Evolutionary conservation across 2,329 filamentous ascomycete genomes (phyloP).

Genomic region (Leptographium lundbergii): DNA sequence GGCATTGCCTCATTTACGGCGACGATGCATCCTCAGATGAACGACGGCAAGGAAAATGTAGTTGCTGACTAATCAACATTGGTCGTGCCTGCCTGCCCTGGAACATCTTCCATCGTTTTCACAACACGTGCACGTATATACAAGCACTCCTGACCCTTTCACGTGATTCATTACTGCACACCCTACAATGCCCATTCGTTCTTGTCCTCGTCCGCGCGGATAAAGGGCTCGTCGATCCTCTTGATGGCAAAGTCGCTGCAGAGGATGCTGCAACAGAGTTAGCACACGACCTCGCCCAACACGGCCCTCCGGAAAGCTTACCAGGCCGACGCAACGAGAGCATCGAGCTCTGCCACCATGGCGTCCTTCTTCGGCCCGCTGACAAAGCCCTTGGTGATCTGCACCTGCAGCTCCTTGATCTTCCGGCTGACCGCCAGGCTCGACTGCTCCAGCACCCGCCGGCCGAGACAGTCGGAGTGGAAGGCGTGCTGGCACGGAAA

Average conservation of each 20-base stretch:
- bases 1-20: too few species aligned
- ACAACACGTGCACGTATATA: too few species aligned
- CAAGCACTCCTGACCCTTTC: too few species aligned
- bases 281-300: not conserved
- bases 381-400: slow-evolving; percentile 66
- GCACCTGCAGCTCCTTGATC: slow-evolving; percentile 74
- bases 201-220: slow-evolving; percentile 57
- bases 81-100: too few species aligned
- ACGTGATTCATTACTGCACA: not conserved
- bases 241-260: slow-evolving; percentile 94
- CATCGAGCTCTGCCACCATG: slow-evolving; percentile 79
- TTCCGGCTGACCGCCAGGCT: slow-evolving; percentile 63
- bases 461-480: slow-evolving; percentile 86
- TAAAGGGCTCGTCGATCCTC: slow-evolving; percentile 85
- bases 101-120: too few species aligned
- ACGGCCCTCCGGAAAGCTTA: slow-evolving; percentile 27
- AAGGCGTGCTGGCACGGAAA: slow-evolving; percentile 98
- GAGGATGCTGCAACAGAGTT: slow-evolving; percentile 50
- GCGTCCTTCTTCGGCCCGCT: slow-evolving; percentile 62
- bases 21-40: too few species aligned
- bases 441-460: slow-evolving; percentile 70
- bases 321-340: slow-evolving; percentile 83
- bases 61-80: too few species aligned
- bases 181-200: slow-evolving; percentile 58
- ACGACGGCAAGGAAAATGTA: too few species aligned